phyloP scores from a whole-genome alignment of 306 rosid species.

The Pterocarpus santalinus region DNA sequence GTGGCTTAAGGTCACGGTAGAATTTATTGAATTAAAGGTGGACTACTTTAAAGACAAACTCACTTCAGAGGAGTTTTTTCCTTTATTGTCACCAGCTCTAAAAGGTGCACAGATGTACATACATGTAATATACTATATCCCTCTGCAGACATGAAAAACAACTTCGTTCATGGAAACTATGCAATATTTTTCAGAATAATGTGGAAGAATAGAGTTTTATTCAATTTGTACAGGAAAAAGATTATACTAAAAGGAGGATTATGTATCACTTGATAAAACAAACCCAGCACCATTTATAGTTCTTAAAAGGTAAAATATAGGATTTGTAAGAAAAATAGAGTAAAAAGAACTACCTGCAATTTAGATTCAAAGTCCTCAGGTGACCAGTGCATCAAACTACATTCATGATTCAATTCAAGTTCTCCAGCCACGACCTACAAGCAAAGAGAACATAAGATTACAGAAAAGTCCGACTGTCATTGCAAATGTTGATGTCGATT shows the following conservation, averaged over 20 bases:
- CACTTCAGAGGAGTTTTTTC: background rate
- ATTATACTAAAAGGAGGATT: background rate
- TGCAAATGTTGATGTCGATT: conserved; percentile 24
- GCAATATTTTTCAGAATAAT: background rate
- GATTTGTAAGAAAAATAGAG: conserved; percentile 11
- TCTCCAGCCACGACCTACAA: conserved; percentile 96
- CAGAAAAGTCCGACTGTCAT: conserved; percentile 9
- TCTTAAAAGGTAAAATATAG: background rate
- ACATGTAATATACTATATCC: background rate
- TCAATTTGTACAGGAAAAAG: conserved; percentile 4
- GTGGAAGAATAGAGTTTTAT: background rate
- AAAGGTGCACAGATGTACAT: background rate
- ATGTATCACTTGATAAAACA: background rate
- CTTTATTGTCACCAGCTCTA: background rate
- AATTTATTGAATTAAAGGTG: too few species aligned
- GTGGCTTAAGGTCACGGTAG: background rate
- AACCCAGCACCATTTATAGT: conserved; percentile 32
- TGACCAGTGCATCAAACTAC: conserved; percentile 92
- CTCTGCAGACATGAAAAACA: background rate
- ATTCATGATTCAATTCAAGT: conserved; percentile 89
- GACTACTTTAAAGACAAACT: too few species aligned
- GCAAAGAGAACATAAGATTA: conserved; percentile 36
- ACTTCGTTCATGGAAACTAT: background rate
- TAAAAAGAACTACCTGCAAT: conserved; percentile 70
- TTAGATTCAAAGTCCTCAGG: conserved; percentile 94